A percentile compares a stretch with the other conserved stretches of the same genome.
phyloP scores from a whole-genome alignment of 306 rosid genomes.

The Ziziphus jujuba region DNA sequence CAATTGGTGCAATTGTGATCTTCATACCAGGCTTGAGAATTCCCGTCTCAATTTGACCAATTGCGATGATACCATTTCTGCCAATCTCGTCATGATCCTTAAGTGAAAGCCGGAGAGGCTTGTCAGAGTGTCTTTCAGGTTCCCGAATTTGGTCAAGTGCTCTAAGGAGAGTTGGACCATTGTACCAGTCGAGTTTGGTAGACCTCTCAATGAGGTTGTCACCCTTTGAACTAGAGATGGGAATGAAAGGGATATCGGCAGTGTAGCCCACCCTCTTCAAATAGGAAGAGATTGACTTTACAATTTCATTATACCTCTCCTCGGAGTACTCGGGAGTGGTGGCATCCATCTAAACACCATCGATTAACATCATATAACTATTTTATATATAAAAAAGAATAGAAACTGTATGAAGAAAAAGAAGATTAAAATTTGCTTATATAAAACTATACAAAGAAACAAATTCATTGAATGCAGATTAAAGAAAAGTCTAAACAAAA shows the following conservation, averaged over 20 bases:
- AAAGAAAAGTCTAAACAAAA: too few species aligned
- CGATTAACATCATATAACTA: too few species aligned
- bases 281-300: conserved; percentile 36
- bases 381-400: too few species aligned
- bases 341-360: conserved; percentile 49
- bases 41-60: conserved; percentile 42
- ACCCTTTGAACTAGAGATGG: conserved; percentile 39
- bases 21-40: conserved; percentile 36
- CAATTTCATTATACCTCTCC: conserved; percentile 39
- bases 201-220: conserved; percentile 47
- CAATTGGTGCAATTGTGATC: conserved; percentile 33
- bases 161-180: conserved; percentile 40
- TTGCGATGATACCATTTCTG: conserved; percentile 37
- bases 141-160: conserved; percentile 33
- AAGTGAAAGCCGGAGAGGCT: conserved; percentile 41
- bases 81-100: conserved; percentile 43
- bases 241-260: conserved; percentile 35
- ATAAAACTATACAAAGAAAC: too few species aligned
- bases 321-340: conserved; percentile 40
- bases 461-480: too few species aligned
- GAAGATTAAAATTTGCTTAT: too few species aligned
- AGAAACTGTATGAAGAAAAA: too few species aligned
- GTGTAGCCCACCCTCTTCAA: conserved; percentile 41
- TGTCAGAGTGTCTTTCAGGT: conserved; percentile 43
- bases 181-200: conserved; percentile 43